phyloP scores from a whole-genome alignment of 805 yeast genomes.

The Candida boleticola region DNA sequence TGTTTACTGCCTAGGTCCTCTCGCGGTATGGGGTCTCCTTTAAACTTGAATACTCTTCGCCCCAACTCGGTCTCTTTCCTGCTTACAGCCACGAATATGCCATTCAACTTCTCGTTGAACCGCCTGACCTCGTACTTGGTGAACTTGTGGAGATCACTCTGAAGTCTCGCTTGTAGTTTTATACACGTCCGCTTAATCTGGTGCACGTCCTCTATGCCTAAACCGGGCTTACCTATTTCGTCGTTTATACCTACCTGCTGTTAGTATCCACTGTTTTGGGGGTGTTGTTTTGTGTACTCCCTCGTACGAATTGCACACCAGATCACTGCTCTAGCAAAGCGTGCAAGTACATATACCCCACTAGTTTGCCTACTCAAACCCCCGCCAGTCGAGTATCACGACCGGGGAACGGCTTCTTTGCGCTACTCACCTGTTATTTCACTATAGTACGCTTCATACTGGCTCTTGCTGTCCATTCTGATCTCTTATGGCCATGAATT shows the following conservation, averaged over 20 bases:
- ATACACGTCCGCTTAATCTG: conserved; percentile 1
- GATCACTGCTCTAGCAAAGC: too few species aligned
- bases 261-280: too few species aligned
- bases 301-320: too few species aligned
- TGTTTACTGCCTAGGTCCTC: conserved; percentile 11
- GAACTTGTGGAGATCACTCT: not conserved
- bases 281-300: too few species aligned
- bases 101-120: not conserved
- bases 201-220: not conserved
- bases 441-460: too few species aligned
- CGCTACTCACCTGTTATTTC: too few species aligned
- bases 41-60: not conserved
- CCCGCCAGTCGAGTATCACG: too few species aligned
- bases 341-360: too few species aligned
- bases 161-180: not conserved
- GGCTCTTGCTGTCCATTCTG: too few species aligned
- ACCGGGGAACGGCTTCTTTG: too few species aligned
- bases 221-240: not conserved
- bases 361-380: too few species aligned
- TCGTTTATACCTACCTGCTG: not conserved
- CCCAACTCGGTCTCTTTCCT: not conserved
- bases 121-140: not conserved
- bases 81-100: not conserved
- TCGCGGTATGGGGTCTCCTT: conserved; percentile 4
- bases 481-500: too few species aligned